Conservation (phyloP, 176 grass and related monocot genomes). For the Rhynchospora pubera region DNA sequence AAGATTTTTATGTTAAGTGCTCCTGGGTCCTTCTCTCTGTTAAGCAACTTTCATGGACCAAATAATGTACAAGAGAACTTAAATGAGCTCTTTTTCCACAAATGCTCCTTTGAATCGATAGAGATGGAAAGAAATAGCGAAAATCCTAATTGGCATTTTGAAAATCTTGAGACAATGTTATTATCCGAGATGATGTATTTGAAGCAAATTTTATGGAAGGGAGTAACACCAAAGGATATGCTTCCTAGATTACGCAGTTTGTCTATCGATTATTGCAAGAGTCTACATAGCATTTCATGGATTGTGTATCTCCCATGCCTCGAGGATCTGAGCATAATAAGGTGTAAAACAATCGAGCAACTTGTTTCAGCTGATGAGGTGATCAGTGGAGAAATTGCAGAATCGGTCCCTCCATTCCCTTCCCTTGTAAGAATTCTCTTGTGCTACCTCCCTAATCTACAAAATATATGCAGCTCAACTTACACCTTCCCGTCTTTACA, state of each 20-base stretch:
- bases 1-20: neutral
- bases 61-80: slow-evolving; percentile 3
- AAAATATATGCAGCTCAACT: neutral
- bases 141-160: slow-evolving; percentile 14
- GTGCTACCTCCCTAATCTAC: neutral
- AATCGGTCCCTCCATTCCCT: neutral
- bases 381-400: neutral
- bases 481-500: slow-evolving; percentile 3
- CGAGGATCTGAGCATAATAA: neutral
- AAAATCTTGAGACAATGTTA: slow-evolving; percentile 9
- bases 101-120: slow-evolving; percentile 2
- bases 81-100: slow-evolving; percentile 1
- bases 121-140: slow-evolving; percentile 8
- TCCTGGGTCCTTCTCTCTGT: neutral
- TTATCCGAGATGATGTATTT: neutral
- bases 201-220: slow-evolving; percentile 3
- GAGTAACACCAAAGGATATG: slow-evolving; percentile 3
- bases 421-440: slow-evolving; percentile 5
- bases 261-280: slow-evolving; percentile 1
- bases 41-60: neutral
- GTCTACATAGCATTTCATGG: slow-evolving; percentile 21
- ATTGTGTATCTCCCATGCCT: slow-evolving; percentile 21
- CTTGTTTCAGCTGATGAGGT: slow-evolving; percentile 16
- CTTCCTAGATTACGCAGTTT: slow-evolving; percentile 16
- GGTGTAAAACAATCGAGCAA: slow-evolving; percentile 14